These are phyloP conservation scores for Trichoderma endophyticum DNA, from an alignment of 2,329 filamentous ascomycete species.

Conservation along the genomic window DNA sequence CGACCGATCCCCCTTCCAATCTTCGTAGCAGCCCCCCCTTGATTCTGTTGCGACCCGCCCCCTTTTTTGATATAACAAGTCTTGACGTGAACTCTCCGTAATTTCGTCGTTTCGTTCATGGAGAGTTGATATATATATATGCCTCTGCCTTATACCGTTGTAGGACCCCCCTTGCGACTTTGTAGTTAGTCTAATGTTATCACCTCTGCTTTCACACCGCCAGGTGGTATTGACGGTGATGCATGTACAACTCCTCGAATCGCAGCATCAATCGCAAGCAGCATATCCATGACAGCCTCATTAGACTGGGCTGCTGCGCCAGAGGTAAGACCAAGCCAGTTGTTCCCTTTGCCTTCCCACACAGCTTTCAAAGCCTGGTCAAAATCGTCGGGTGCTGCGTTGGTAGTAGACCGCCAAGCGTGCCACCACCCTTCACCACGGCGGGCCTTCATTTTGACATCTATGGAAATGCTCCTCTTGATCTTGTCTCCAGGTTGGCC, in stretches of 20 bases:
- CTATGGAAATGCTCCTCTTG: constrained; percentile 44
- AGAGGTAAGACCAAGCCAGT: constrained; percentile 47
- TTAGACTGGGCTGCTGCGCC: constrained; percentile 45
- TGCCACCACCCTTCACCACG: constrained; percentile 52
- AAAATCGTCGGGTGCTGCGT: constrained; percentile 34
- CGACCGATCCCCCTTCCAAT: background rate
- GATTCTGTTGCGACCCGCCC: background rate
- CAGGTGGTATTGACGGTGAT: background rate
- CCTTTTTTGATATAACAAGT: background rate
- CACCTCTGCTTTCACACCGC: background rate
- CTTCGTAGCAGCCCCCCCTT: background rate
- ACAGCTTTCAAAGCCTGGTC: constrained; percentile 41
- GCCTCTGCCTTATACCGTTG: background rate
- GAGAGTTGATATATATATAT: background rate
- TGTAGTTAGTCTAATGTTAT: background rate
- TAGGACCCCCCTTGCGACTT: background rate
- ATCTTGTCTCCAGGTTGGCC: constrained; percentile 25
- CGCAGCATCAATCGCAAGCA: constrained; percentile 47
- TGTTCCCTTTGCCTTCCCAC: constrained; percentile 43
- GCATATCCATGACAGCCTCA: constrained; percentile 44
- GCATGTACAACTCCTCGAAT: constrained; percentile 34
- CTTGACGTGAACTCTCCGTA: background rate
- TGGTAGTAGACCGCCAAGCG: constrained; percentile 36
- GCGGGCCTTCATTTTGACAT: constrained; percentile 49
- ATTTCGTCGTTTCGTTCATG: background rate